Percentiles rank a stretch among this genome's conserved stretches.
These are phyloP conservation scores for Auricularia sp. DNA, from an alignment of 768 basidiomycete genomes.

Conservation along the genomic window DNA sequence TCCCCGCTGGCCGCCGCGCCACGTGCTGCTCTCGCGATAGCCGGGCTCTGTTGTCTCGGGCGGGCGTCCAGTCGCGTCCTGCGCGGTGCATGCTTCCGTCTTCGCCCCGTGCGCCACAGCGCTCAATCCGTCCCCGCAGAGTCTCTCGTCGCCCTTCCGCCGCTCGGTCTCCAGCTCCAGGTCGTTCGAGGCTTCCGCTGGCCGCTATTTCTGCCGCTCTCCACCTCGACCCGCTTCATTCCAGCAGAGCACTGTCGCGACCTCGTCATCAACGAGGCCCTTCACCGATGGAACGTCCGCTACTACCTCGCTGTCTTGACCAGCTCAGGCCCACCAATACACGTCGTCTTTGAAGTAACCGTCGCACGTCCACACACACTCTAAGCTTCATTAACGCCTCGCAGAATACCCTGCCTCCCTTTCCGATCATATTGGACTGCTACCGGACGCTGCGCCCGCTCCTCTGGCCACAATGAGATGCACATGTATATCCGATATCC, in stretches of 20 bases:
- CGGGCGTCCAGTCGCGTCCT: neutral
- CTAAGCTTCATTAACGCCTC: neutral
- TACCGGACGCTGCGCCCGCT: conserved; percentile 45
- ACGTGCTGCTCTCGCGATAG: neutral
- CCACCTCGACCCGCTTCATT: conserved; percentile 46
- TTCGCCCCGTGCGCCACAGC: neutral
- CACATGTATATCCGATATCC: neutral
- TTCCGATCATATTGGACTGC: conserved; percentile 47
- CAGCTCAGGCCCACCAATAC: conserved; percentile 26
- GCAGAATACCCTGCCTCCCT: conserved; percentile 56
- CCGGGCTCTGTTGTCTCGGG: neutral
- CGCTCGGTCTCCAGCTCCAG: conserved; percentile 67
- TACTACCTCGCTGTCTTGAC: conserved; percentile 42
- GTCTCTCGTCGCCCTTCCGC: conserved; percentile 55
- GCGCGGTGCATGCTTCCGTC: neutral
- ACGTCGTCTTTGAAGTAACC: conserved; percentile 4
- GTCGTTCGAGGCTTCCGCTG: conserved; percentile 49
- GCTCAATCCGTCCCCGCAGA: conserved; percentile 29
- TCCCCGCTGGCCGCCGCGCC: neutral
- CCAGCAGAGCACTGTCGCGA: conserved; percentile 44
- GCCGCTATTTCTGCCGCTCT: neutral
- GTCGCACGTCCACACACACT: neutral
- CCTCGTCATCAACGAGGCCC: conserved; percentile 63
- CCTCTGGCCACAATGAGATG: conserved; percentile 14
- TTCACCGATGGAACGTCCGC: conserved; percentile 59